These are phyloP conservation scores for Elsinoe necatrix DNA, from an alignment of 2,329 filamentous ascomycete genomes.

Conservation along the genomic window DNA sequence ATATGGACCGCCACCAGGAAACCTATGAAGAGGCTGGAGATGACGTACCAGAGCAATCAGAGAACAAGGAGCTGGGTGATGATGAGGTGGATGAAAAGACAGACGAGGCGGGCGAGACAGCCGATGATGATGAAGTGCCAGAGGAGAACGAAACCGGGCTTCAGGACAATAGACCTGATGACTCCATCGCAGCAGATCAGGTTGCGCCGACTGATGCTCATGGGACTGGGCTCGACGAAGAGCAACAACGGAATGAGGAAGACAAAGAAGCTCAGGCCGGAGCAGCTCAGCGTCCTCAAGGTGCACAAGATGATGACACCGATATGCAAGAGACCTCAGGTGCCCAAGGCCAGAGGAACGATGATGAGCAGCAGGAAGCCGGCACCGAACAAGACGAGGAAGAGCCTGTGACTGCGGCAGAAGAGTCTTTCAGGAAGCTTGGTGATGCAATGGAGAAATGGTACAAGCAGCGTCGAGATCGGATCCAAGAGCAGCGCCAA, in stretches of 20 bases:
- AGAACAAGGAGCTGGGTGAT: constrained; percentile 28
- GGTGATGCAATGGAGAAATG: constrained; percentile 88
- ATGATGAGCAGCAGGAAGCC: constrained; percentile 15
- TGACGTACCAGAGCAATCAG: constrained; percentile 27
- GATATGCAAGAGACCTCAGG: constrained; percentile 36
- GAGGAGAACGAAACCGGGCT: constrained; percentile 19
- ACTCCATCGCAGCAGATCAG: constrained; percentile 20
- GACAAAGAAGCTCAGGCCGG: constrained; percentile 39
- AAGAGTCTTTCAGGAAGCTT: constrained; percentile 82
- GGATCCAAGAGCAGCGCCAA: constrained; percentile 50
- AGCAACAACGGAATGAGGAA: constrained; percentile 53
- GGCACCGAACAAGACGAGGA: constrained; percentile 14
- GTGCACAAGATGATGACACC: constrained; percentile 56
- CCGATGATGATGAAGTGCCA: constrained; percentile 27
- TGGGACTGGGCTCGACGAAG: constrained; percentile 53
- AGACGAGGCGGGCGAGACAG: constrained; percentile 35
- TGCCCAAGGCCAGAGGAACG: constrained; percentile 18
- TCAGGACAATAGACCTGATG: constrained; percentile 21
- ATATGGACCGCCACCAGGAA: constrained; percentile 19
- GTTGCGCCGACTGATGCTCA: constrained; percentile 18
- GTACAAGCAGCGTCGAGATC: constrained; percentile 70
- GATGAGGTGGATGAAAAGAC: constrained; percentile 39
- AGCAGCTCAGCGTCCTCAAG: constrained; percentile 55
- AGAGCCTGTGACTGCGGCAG: constrained; percentile 14
- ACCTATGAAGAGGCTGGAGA: constrained; percentile 43